These are phyloP conservation scores for Globisporangium orthogonon DNA, from an alignment of 352 stramenopile species.

Conservation along the genomic window DNA sequence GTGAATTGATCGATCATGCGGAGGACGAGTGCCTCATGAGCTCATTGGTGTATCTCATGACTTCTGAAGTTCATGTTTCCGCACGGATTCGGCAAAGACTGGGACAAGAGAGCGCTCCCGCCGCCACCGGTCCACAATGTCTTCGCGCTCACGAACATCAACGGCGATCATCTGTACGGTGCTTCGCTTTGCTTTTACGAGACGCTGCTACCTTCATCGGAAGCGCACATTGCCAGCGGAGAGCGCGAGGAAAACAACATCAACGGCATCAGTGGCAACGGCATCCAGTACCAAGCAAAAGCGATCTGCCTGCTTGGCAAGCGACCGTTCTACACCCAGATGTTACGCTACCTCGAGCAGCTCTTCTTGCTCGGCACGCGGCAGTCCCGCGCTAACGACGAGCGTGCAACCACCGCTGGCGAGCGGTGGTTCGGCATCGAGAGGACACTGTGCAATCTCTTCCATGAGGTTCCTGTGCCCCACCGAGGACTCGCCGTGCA, in stretches of 20 bases:
- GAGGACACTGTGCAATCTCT: slow-evolving; percentile 36
- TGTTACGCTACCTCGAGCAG: slow-evolving; percentile 48
- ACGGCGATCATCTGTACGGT: slow-evolving; percentile 37
- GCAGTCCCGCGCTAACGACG: slow-evolving; percentile 14
- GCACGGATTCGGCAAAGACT: slow-evolving; percentile 26
- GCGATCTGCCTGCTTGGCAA: slow-evolving; percentile 40
- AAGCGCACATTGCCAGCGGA: neutral
- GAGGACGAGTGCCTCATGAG: no score
- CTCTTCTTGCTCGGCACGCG: slow-evolving; percentile 35
- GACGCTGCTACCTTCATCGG: slow-evolving; percentile 4
- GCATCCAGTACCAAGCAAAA: slow-evolving; percentile 21
- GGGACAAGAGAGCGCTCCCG: slow-evolving; percentile 19
- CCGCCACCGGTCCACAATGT: slow-evolving; percentile 40
- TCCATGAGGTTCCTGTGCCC: slow-evolving; percentile 42
- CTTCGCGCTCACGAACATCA: slow-evolving; percentile 39
- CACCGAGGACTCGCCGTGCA: slow-evolving; percentile 30
- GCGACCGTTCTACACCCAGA: slow-evolving; percentile 33
- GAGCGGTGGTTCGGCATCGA: slow-evolving; percentile 20
- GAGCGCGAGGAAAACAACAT: slow-evolving; percentile 7
- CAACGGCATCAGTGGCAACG: neutral
- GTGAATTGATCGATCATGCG: no score
- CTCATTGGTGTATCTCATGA: no score
- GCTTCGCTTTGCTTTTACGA: slow-evolving; percentile 47
- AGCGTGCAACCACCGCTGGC: neutral
- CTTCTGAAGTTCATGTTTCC: slow-evolving; percentile 44